Conservation (phyloP, 441 rosid species). For the Eutrema salsugineum region DNA sequence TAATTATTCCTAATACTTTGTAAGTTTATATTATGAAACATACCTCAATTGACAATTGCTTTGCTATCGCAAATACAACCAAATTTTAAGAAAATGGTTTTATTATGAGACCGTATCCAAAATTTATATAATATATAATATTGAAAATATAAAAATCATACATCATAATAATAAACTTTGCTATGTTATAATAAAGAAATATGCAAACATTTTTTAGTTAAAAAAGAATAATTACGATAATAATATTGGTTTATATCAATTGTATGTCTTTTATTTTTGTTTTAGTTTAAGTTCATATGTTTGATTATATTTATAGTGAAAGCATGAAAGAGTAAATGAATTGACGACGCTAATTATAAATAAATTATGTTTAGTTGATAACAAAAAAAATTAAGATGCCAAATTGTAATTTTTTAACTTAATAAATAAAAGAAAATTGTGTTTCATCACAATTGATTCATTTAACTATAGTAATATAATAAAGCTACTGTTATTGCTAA, state of each 20-base stretch:
- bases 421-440: neutral
- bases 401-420: neutral
- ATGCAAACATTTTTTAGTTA: neutral
- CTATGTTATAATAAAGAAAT: neutral
- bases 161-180: too few relatives aligned
- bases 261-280: neutral
- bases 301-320: neutral
- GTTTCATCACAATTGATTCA: neutral
- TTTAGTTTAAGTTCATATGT: neutral
- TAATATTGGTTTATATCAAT: neutral
- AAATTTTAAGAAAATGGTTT: neutral
- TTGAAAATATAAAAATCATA: too few relatives aligned
- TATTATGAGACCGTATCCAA: neutral
- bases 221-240: too few relatives aligned
- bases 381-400: neutral
- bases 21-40: neutral
- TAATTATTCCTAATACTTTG: neutral
- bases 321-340: neutral
- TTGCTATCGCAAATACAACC: conserved; percentile 1
- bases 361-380: neutral
- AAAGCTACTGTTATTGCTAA: neutral
- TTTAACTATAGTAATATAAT: neutral
- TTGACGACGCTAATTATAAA: neutral
- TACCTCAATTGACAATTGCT: conserved; percentile 23
- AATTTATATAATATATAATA: neutral